These are phyloP conservation scores for Pythium grandisporangium DNA, from an alignment of 352 stramenopile genomes.

Conservation along the genomic window DNA sequence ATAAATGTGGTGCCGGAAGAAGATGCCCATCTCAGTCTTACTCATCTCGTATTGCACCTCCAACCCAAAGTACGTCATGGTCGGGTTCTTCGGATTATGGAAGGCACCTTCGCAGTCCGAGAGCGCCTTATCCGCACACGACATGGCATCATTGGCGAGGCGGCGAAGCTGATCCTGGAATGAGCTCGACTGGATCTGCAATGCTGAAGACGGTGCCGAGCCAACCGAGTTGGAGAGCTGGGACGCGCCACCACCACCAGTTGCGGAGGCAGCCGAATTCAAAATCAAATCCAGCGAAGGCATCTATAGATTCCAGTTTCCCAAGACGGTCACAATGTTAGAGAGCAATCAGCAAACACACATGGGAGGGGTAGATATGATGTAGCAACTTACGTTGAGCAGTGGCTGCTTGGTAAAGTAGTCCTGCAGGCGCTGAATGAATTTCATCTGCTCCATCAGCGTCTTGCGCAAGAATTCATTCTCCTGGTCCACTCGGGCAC, in stretches of 20 bases:
- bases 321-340: not conserved
- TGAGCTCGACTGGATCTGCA: conserved; percentile 69
- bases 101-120: conserved; percentile 68
- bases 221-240: conserved; percentile 11
- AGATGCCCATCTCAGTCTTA: conserved; percentile 83
- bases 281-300: conserved; percentile 79
- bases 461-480: conserved; percentile 87
- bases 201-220: conserved; percentile 38
- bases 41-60: conserved; percentile 86
- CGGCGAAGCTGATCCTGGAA: conserved; percentile 75
- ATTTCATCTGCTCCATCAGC: conserved; percentile 90
- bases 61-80: conserved; percentile 85
- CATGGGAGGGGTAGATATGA: not conserved
- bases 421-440: conserved; percentile 84
- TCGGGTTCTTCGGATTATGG: conserved; percentile 74
- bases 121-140: conserved; percentile 47
- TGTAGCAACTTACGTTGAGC: conserved; percentile 44
- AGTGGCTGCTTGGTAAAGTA: conserved; percentile 88
- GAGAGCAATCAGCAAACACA: not conserved
- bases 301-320: conserved; percentile 54
- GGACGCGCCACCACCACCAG: conserved; percentile 40
- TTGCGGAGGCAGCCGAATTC: conserved; percentile 57
- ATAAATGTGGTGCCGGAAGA: conserved; percentile 80
- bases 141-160: conserved; percentile 51
- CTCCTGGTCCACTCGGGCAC: conserved; percentile 80